A percentile compares a stretch with the other conserved stretches of the same genome.
phyloP scores from a whole-genome alignment of 1,284 basidiomycete genomes.

The Ceratobasidium sp. region DNA sequence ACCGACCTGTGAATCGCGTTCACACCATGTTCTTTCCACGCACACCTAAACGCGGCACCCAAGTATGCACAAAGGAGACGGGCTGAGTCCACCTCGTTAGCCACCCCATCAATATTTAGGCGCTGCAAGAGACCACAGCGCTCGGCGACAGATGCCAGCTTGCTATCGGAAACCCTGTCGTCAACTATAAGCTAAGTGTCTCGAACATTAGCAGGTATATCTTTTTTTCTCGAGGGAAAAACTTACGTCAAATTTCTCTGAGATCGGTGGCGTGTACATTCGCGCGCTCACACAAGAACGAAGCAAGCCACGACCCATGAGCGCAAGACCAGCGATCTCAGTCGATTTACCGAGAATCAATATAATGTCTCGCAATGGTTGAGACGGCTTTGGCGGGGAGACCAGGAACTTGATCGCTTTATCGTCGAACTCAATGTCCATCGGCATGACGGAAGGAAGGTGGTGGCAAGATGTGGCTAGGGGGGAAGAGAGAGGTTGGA shows the following conservation, averaged over 20 bases:
- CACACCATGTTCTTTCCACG: not conserved
- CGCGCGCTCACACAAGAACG: conserved; percentile 5
- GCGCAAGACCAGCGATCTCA: conserved; percentile 9
- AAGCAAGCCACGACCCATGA: conserved; percentile 24
- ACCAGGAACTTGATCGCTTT: conserved; percentile 25
- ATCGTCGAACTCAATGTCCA: conserved; percentile 29
- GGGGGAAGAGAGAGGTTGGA: conserved; percentile 10
- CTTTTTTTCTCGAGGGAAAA: not conserved
- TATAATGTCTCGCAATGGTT: conserved; percentile 23
- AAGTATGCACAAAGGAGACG: conserved; percentile 36
- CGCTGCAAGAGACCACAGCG: conserved; percentile 20
- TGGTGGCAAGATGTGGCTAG: conserved; percentile 39
- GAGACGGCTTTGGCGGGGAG: conserved; percentile 23
- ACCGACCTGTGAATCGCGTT: conserved; percentile 34
- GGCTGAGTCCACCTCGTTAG: conserved; percentile 8
- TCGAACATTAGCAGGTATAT: not conserved
- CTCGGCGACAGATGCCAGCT: conserved; percentile 25
- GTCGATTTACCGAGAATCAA: conserved; percentile 4
- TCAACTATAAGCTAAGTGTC: not conserved
- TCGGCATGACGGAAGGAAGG: conserved; percentile 29
- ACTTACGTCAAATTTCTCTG: conserved; percentile 16
- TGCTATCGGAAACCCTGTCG: conserved; percentile 4
- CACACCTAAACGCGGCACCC: conserved; percentile 28
- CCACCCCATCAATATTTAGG: conserved; percentile 44
- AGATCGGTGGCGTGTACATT: conserved; percentile 31